These are phyloP conservation scores for Suillus weaverae DNA, from an alignment of 768 basidiomycete species.

Conservation along the genomic window DNA sequence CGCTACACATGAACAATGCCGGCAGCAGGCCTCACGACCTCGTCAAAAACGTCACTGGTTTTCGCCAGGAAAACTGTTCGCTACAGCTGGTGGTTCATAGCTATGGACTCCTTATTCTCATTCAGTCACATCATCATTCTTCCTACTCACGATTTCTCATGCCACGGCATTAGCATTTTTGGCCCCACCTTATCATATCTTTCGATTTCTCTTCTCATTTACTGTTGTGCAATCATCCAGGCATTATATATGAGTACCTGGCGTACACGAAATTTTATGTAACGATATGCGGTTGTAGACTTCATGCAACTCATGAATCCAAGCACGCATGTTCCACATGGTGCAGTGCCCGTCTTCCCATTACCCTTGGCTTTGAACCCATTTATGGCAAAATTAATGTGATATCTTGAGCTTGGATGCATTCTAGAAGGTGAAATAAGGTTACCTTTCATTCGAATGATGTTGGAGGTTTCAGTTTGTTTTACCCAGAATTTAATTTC, in stretches of 20 bases:
- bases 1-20: slow-evolving; percentile 34
- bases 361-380: background rate
- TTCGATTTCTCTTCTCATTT: slow-evolving; percentile 12
- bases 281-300: slow-evolving; percentile 15
- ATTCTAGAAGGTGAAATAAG: background rate
- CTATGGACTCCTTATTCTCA: slow-evolving; percentile 4
- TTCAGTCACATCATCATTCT: slow-evolving; percentile 7
- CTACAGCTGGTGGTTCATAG: slow-evolving; percentile 41
- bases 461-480: slow-evolving; percentile 1
- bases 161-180: slow-evolving; percentile 26
- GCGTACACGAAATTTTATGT: slow-evolving; percentile 31
- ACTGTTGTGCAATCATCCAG: slow-evolving; percentile 13
- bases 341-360: background rate
- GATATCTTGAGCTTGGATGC: background rate
- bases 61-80: slow-evolving; percentile 51
- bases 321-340: slow-evolving; percentile 1
- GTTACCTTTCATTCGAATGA: background rate
- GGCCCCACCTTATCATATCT: slow-evolving; percentile 16
- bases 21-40: slow-evolving; percentile 31
- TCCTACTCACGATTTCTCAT: slow-evolving; percentile 6
- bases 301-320: slow-evolving; percentile 2
- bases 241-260: slow-evolving; percentile 34
- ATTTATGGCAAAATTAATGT: background rate
- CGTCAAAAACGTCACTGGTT: slow-evolving; percentile 55
- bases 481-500: slow-evolving; percentile 1